These are phyloP conservation scores for Lippia alba DNA, from an alignment of 305 asterid genomes.

Conservation along the genomic window DNA sequence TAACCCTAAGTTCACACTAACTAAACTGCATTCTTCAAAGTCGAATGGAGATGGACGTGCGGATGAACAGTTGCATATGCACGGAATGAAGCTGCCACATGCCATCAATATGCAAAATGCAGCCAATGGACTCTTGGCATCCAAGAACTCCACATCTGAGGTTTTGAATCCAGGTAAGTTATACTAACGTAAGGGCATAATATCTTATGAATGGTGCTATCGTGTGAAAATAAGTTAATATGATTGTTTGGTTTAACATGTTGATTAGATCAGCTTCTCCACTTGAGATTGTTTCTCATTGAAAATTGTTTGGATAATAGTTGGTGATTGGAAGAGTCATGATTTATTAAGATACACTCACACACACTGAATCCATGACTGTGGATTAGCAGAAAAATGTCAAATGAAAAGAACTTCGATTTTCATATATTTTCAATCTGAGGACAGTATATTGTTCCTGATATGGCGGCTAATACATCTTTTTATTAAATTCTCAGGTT, in stretches of 20 bases:
- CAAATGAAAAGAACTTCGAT: too few species aligned
- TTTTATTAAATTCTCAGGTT: conserved; percentile 39
- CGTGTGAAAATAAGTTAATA: background rate
- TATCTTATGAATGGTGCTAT: background rate
- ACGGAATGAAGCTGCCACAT: conserved; percentile 47
- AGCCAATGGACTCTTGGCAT: conserved; percentile 45
- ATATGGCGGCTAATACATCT: background rate
- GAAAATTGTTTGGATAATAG: background rate
- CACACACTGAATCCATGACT: too few species aligned
- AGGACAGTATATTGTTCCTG: background rate
- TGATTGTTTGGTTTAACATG: background rate
- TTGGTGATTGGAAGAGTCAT: background rate
- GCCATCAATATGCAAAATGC: conserved; percentile 46
- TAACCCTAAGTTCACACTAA: conserved; percentile 64
- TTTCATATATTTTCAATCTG: too few species aligned
- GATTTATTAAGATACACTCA: too few species aligned
- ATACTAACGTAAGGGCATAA: background rate
- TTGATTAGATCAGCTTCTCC: background rate
- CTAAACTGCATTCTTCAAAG: conserved; percentile 51
- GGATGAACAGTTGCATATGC: conserved; percentile 44
- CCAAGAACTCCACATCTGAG: conserved; percentile 49
- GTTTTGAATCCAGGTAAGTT: conserved; percentile 61
- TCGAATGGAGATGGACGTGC: conserved; percentile 47
- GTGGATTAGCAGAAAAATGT: too few species aligned
- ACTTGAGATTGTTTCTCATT: background rate